Evolutionary conservation across 2,329 filamentous ascomycete species (phyloP).

Genomic region (Diaporthe sp.): DNA sequence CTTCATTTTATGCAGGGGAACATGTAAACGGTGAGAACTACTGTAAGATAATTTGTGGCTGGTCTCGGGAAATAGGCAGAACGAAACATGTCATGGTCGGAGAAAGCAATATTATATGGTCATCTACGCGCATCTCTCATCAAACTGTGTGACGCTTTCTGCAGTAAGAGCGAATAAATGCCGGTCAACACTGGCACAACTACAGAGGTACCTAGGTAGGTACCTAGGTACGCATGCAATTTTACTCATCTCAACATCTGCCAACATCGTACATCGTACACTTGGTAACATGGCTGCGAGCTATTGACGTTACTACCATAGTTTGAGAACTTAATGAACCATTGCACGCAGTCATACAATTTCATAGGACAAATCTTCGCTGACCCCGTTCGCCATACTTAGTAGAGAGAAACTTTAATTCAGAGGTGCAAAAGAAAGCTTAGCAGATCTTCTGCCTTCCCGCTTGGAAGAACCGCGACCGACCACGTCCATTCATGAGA

Average conservation of each 20-base stretch:
- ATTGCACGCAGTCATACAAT: neutral
- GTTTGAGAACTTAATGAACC: neutral
- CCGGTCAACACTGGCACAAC: neutral
- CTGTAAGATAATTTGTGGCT: slow-evolving; percentile 11
- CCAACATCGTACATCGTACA: neutral
- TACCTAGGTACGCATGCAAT: neutral
- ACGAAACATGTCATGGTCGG: neutral
- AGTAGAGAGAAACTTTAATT: too few species aligned
- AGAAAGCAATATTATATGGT: neutral
- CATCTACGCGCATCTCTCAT: neutral
- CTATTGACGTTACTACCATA: too few species aligned
- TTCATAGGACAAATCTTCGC: neutral
- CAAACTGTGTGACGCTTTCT: neutral
- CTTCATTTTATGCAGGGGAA: slow-evolving; percentile 35
- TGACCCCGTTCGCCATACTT: neutral
- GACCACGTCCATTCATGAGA: neutral
- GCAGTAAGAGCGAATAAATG: neutral
- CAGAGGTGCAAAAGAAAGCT: neutral
- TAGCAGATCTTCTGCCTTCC: neutral
- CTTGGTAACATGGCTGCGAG: neutral
- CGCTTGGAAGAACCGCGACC: neutral
- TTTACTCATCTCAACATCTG: neutral
- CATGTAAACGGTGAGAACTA: slow-evolving; percentile 10
- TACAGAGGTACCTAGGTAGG: too few species aligned
- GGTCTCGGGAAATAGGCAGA: slow-evolving; percentile 13